Evolutionary conservation across 2,329 filamentous ascomycete genomes (phyloP), one percentile per base, ranked within the genome.

Genomic region (Trichoderma lentiforme): DNA sequence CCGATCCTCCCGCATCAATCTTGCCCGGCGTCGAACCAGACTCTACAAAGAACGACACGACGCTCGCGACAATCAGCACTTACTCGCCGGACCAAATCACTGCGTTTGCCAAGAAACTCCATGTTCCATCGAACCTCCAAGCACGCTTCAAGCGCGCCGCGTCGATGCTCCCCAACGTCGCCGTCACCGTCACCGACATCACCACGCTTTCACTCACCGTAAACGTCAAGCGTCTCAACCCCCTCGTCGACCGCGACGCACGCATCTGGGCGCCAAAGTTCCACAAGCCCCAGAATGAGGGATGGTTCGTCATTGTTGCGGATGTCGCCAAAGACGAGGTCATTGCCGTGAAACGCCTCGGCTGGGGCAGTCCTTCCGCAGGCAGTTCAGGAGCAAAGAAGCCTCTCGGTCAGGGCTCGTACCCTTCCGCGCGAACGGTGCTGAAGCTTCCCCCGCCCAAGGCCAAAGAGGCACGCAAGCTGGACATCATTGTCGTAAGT

Each of bases 201-300:
- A 93, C 89, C 1, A 86, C 91, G 0, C 81, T 87, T 2, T 89
- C 89, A 0, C 78, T 97, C 3, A 88, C 87, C 0, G 83, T 96
- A 12, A 82, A 83, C 2, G 80, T 98, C 15, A 85, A 84, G 56
- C 90, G 95, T 0, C 83, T 88, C 64, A 97, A 97, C 80, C 79
- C 87, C 1, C 81, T 91, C 4, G 84, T 85, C 14, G 88, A 92
- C 78, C 83, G 86, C 9, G 92, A 94, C 1, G 90, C 89, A 63
- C 89, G 92, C 73, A 92, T 98, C 79, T 97, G 91, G 77, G 94
- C 96, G 0, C 95, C 97, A 3, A 88, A 89, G 26, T 98, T 97
- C 82, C 95, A 95, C 1, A 99, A 99, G 82, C 90, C 94, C 18
- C 96, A 99, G 81, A 96, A 90, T 0, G 96, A 99, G 78, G 95